phyloP scores from a whole-genome alignment of 208 protist species.

The Trypanosoma lewisi region DNA sequence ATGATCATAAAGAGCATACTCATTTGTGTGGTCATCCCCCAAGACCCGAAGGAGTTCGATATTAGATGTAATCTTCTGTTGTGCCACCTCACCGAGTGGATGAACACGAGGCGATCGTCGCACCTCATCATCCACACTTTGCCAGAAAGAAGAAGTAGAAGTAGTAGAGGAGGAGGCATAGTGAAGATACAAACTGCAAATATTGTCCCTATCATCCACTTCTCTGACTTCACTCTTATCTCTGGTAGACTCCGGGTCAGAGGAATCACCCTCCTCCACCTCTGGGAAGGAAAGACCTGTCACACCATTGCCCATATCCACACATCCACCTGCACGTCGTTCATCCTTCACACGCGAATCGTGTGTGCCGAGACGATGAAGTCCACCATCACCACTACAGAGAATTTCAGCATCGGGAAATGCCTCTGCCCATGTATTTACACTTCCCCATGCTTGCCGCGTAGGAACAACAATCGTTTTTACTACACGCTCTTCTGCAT shows the following conservation, averaged over 20 bases:
- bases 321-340: slow-evolving; percentile 36
- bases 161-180: neutral
- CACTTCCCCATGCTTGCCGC: slow-evolving; percentile 54
- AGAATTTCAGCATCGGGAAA: slow-evolving; percentile 78
- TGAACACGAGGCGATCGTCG: slow-evolving; percentile 13
- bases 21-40: slow-evolving; percentile 64
- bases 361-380: neutral
- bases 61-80: slow-evolving; percentile 42
- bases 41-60: slow-evolving; percentile 61
- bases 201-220: slow-evolving; percentile 15
- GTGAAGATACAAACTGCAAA: slow-evolving; percentile 17
- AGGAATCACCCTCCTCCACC: slow-evolving; percentile 42
- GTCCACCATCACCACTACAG: slow-evolving; percentile 29
- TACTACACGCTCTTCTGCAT: slow-evolving; percentile 67
- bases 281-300: slow-evolving; percentile 71
- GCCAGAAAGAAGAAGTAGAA: too few species aligned
- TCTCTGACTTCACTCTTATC: too few species aligned
- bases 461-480: slow-evolving; percentile 78
- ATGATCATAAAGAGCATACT: slow-evolving; percentile 78
- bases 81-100: slow-evolving; percentile 13
- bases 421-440: slow-evolving; percentile 70
- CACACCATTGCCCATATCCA: slow-evolving; percentile 65
- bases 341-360: neutral
- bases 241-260: slow-evolving; percentile 10
- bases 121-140: slow-evolving; percentile 11